These are phyloP conservation scores for Cyclotella distinguenda DNA, from an alignment of 108 stramenopile species.

Conservation along the genomic window DNA sequence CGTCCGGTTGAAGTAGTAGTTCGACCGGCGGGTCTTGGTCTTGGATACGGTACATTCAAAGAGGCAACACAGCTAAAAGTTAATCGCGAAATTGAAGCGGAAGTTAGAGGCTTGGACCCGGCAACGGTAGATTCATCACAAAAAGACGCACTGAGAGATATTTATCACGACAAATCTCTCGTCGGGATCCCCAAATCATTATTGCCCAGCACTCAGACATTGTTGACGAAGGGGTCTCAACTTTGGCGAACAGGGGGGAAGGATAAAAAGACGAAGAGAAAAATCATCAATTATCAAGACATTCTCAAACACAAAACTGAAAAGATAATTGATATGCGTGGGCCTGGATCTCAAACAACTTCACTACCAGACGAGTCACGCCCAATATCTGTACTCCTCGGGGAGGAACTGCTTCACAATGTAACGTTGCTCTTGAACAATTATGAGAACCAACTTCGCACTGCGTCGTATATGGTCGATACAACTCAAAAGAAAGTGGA, in stretches of 20 bases:
- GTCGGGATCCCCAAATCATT: constrained; percentile 51
- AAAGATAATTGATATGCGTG: constrained; percentile 81
- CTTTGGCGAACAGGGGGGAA: constrained; percentile 35
- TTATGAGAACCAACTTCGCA: constrained; percentile 75
- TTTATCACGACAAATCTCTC: constrained; percentile 7
- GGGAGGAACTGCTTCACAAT: constrained; percentile 86
- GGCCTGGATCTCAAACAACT: constrained; percentile 31
- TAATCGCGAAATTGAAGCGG: constrained; percentile 79
- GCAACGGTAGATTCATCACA: constrained; percentile 16
- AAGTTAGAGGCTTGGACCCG: constrained; percentile 66
- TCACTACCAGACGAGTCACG: neutral
- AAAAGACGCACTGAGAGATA: constrained; percentile 12
- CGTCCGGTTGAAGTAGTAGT: constrained; percentile 92
- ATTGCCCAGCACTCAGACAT: constrained; percentile 60
- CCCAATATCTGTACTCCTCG: constrained; percentile 48
- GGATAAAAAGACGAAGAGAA: constrained; percentile 44
- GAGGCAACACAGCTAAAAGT: constrained; percentile 75
- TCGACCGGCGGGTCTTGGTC: constrained; percentile 80
- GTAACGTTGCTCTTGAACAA: constrained; percentile 70
- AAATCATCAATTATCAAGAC: constrained; percentile 67
- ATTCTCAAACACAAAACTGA: constrained; percentile 37
- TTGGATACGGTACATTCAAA: constrained; percentile 88
- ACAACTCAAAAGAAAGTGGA: constrained; percentile 53
- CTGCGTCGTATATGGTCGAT: constrained; percentile 56
- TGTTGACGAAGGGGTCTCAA: constrained; percentile 54